Evolutionary conservation across 1,139 yeast genomes (phyloP).

Genomic region (Diutina rugosa): DNA sequence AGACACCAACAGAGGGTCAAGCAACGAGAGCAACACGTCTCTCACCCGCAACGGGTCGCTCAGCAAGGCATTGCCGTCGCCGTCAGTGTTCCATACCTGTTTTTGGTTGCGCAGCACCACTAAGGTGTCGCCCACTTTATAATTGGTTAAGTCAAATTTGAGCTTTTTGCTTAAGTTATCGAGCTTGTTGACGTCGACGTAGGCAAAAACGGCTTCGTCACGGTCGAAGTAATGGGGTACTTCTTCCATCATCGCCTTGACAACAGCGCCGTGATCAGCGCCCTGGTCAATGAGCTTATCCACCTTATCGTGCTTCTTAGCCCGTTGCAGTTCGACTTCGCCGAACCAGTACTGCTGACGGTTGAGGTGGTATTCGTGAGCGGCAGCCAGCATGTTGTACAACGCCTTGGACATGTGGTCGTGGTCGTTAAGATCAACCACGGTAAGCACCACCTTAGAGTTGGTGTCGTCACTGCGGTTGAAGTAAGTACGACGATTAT

Average conservation of each 20-base stretch:
- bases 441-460: slow-evolving; percentile 40
- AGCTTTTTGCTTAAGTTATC: background rate
- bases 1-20: slow-evolving; percentile 15
- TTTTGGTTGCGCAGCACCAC: slow-evolving; percentile 13
- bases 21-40: slow-evolving; percentile 17
- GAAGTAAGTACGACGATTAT: slow-evolving; percentile 21
- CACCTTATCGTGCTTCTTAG: slow-evolving; percentile 28
- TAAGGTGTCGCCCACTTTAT: slow-evolving; percentile 1
- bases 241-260: slow-evolving; percentile 34
- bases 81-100: slow-evolving; percentile 20
- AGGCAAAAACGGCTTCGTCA: slow-evolving; percentile 35
- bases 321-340: slow-evolving; percentile 23
- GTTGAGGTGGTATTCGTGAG: slow-evolving; percentile 38
- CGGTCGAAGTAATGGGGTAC: slow-evolving; percentile 32
- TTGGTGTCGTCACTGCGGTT: slow-evolving; percentile 11
- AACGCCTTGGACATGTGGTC: slow-evolving; percentile 21
- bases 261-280: slow-evolving; percentile 26
- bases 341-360: slow-evolving; percentile 33
- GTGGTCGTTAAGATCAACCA: slow-evolving; percentile 21
- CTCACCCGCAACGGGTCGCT: slow-evolving; percentile 18
- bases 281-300: slow-evolving; percentile 27
- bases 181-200: slow-evolving; percentile 29
- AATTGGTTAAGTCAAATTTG: background rate
- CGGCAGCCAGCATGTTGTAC: slow-evolving; percentile 32
- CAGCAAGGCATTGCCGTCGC: slow-evolving; percentile 14